Evolutionary conservation across 345 rosid genomes (phyloP).

Genomic region (Firmiana major): DNA sequence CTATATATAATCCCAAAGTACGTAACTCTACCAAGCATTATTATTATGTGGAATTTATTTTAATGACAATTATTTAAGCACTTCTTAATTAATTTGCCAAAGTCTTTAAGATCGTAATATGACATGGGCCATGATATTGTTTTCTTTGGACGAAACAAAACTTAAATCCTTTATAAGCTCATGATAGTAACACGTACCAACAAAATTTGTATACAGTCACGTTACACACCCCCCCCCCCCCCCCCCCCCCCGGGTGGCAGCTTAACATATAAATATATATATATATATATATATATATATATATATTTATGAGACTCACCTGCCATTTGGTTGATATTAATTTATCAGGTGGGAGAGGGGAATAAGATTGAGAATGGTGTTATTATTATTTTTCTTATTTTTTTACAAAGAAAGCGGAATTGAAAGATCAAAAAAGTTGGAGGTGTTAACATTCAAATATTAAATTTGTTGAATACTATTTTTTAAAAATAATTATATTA

Average conservation of each 20-base stretch:
- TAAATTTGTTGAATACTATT: too few species aligned
- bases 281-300: too few species aligned
- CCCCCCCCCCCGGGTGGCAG: neutral
- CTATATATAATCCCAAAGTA: neutral
- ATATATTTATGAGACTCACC: constrained; percentile 6
- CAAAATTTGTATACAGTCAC: neutral
- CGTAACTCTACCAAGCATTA: neutral
- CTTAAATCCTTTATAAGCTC: neutral
- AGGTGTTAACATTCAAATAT: too few species aligned
- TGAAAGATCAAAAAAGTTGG: too few species aligned
- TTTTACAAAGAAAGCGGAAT: too few species aligned
- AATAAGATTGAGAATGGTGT: neutral
- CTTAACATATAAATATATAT: too few species aligned
- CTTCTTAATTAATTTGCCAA: neutral
- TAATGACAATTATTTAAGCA: neutral
- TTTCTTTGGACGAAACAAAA: constrained; percentile 9
- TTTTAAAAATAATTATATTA: too few species aligned
- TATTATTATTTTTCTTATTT: too few species aligned
- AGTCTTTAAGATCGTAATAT: neutral
- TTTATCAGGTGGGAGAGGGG: neutral
- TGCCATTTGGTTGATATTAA: constrained; percentile 29
- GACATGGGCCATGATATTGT: neutral
- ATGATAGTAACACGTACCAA: neutral
- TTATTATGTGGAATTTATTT: neutral
- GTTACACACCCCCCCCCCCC: neutral